Base-by-base conservation (phyloP, 345 rosid genomes). In the Hypericum perforatum region DNA sequence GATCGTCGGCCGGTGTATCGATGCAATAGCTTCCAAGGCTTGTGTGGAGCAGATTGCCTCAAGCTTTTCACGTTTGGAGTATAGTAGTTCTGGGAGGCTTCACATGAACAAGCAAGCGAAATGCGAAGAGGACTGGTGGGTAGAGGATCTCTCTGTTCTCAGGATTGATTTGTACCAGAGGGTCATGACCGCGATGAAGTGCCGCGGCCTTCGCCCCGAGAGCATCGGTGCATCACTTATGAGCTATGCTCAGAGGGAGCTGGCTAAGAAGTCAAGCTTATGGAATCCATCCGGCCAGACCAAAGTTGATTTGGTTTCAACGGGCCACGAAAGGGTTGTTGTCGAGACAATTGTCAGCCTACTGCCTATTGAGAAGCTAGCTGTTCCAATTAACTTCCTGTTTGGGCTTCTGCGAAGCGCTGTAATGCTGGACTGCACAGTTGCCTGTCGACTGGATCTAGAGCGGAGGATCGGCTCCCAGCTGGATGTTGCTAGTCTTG, bases 61-160 rank as follows among this genome's bases (percentile, higher is more conserved):
- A 1, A 91, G 98, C 70, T 91, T 91, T 69, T 91, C 98, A 0
- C 74, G 98, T 13, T 74, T 91, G 44, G 96, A 87, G 82, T 91
- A 91, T 53, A 91, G 96, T 71, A 91, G 95, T 78, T 91, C 98
- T 2, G 98, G 98, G 54, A 76, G 98, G 67, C 95, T 91, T 53
- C 96, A 87, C 67, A 91, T 85, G 95, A 87, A 79, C 73, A 88
- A 52, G 74, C 89, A 79, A 45, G 74, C 77, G n/a, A 87, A 85
- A 57, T 67, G 82, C 39, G 95, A 82, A 44, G 82, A 87, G 39
- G 96, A 82, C 60, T 91, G 98, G 98, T 91, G 98, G 98, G 82
- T 85, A 13, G 85, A 91, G 51, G 98, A 91, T 63, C 82, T 91
- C 53, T 85, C 96, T 2, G 84, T 81, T 67, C 84, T 91, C 37